Evolutionary conservation across 225 moss, liverwort and hornwort genomes (phyloP).

Genomic region (Pleurozium schreberi): DNA sequence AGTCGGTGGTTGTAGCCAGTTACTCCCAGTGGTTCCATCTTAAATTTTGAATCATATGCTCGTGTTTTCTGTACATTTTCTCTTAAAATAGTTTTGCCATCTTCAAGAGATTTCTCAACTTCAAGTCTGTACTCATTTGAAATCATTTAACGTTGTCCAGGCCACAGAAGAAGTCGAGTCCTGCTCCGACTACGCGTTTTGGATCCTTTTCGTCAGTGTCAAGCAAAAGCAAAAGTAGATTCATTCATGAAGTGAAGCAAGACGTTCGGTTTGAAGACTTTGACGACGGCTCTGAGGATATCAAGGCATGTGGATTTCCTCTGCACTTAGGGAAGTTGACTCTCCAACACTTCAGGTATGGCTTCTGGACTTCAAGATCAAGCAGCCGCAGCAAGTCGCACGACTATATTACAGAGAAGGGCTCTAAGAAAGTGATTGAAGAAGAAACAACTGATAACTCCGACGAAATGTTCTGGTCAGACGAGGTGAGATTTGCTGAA

Average conservation of each 20-base stretch:
- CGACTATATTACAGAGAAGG: neutral
- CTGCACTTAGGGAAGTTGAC: conserved; percentile 20
- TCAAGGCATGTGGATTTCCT: conserved; percentile 39
- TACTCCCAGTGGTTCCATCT: neutral
- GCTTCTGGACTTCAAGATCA: conserved; percentile 28
- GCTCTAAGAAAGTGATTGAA: conserved; percentile 2
- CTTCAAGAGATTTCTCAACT: neutral
- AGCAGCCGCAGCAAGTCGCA: conserved; percentile 9
- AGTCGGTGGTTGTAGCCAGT: neutral
- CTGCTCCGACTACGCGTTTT: neutral
- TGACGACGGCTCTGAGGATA: conserved; percentile 4
- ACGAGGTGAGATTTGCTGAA: conserved; percentile 18
- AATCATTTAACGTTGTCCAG: neutral
- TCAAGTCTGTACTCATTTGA: neutral
- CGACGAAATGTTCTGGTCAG: conserved; percentile 45
- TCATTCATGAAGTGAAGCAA: conserved; percentile 22
- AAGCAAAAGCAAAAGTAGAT: conserved; percentile 9
- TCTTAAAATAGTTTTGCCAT: neutral
- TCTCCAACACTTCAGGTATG: conserved; percentile 15
- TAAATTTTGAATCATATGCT: neutral
- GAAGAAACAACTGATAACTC: conserved; percentile 22
- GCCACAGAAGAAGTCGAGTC: neutral
- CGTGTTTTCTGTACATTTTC: neutral
- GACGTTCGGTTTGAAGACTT: conserved; percentile 10
- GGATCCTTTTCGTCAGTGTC: neutral